Conservation (phyloP, 768 basidiomycete species). For the Cyathus striatus region DNA sequence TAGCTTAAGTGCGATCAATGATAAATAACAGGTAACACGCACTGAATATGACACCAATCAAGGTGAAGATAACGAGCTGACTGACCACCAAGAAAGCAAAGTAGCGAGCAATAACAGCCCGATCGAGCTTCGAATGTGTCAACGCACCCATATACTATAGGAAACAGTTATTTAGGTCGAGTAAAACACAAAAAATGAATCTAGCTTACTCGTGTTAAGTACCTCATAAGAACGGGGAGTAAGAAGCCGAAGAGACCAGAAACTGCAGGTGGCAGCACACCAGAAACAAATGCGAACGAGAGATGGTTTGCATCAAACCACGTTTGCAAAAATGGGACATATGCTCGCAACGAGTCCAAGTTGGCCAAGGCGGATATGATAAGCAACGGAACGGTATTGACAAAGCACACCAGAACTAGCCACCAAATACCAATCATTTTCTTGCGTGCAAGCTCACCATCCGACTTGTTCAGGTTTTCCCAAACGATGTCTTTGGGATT, state of each 20-base stretch:
- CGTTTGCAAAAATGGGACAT: conserved; percentile 65
- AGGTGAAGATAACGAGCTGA: conserved; percentile 90
- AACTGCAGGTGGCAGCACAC: conserved; percentile 88
- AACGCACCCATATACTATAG: conserved; percentile 59
- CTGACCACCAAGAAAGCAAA: conserved; percentile 92
- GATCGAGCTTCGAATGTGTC: conserved; percentile 78
- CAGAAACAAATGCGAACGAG: conserved; percentile 82
- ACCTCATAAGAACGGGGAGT: conserved; percentile 88
- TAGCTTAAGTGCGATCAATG: conserved; percentile 1
- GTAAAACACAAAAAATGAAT: conserved; percentile 17
- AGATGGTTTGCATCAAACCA: conserved; percentile 63
- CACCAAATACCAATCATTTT: conserved; percentile 72
- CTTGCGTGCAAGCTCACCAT: conserved; percentile 62
- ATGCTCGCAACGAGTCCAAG: conserved; percentile 69
- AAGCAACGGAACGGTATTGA: conserved; percentile 92
- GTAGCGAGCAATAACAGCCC: conserved; percentile 89
- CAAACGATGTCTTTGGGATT: conserved; percentile 93
- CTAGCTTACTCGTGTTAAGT: conserved; percentile 58
- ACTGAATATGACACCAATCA: conserved; percentile 89
- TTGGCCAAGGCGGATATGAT: conserved; percentile 91
- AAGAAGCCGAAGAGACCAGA: conserved; percentile 87
- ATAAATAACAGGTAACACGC: conserved; percentile 18
- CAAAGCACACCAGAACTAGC: conserved; percentile 78
- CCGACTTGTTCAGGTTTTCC: conserved; percentile 79
- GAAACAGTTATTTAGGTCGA: conserved; percentile 48